These are phyloP conservation scores for Aspergillus ibericus DNA, from an alignment of 2,329 filamentous ascomycete species.

Conservation along the genomic window DNA sequence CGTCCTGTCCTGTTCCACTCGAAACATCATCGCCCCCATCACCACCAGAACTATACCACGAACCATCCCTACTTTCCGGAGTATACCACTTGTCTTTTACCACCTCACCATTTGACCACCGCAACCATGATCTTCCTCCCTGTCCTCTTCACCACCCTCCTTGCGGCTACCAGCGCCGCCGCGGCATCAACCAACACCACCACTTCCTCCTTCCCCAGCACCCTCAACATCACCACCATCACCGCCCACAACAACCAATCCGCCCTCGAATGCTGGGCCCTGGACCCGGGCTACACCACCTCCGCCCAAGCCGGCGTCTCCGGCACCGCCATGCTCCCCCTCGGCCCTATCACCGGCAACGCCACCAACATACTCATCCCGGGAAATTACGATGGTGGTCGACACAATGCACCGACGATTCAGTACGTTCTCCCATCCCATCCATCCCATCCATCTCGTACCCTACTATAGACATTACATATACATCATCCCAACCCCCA, in stretches of 20 bases:
- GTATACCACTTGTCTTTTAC: no score
- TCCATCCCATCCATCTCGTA: background rate
- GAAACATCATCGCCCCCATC: background rate
- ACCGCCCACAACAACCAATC: conserved; percentile 40
- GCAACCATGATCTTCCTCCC: conserved; percentile 15
- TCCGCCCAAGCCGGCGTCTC: conserved; percentile 34
- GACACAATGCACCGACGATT: conserved; percentile 44
- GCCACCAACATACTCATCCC: conserved; percentile 42
- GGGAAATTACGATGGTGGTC: conserved; percentile 39
- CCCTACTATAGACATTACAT: no score
- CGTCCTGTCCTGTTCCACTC: background rate
- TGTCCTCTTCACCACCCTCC: conserved; percentile 13
- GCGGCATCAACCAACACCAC: background rate
- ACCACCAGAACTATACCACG: background rate
- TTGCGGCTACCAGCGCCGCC: conserved; percentile 11
- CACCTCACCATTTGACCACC: no score
- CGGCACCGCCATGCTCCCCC: conserved; percentile 30
- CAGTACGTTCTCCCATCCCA: conserved; percentile 37
- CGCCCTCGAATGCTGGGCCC: conserved; percentile 50
- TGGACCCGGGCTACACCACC: conserved; percentile 37
- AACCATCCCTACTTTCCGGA: no score
- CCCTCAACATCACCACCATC: conserved; percentile 48
- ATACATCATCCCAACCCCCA: no score
- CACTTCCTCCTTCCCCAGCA: conserved; percentile 12
- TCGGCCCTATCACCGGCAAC: conserved; percentile 36